Base-by-base conservation (phyloP, 2,329 filamentous ascomycete genomes). In the Fusarium sp. region DNA sequence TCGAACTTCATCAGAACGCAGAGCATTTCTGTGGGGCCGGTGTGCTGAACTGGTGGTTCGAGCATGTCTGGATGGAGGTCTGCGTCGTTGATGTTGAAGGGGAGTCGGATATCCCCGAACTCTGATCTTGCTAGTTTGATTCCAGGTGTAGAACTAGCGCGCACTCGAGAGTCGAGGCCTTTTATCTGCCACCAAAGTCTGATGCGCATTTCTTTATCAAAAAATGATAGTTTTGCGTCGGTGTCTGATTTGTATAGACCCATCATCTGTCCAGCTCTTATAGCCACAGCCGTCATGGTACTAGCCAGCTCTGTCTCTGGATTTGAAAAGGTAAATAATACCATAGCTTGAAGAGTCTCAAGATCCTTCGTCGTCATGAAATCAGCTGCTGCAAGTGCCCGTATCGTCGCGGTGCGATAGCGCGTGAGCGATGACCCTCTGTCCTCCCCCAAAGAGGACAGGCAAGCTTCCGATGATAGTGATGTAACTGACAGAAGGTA, bases 1-100 rank as follows among this genome's bases (percentile, higher is more conserved):
- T 80, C 77, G 14, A 75, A 80, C 62, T 81, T 81, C 60, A 79
- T 75, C 44, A 78, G 10, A 0, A 78, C 70, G 4, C 52, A 88
- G 0, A 87, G 83, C 85, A 90, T 89, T 62, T 89, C 87, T 0
- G 89, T 90, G 55, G 87, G 88, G 0, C 85, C 85, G 1, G 74
- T 70, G 14, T 86, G 81, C 25, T 86, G 83, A 4, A 79, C 55
- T 0, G 87, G 86, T 2, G 84, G 81, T 1, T 84, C 82, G 1
- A 76, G 79, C 84, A 87, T 87, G 10, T 82, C 80, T 0, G 87
- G 86, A n/a, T 82, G 78, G 5, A 91, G 77, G 42, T 89, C 86
- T 10, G 76, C 76, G 68, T 91, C 89, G 58, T 90, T 86, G 55
- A 90, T 79, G 62, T 90, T 90, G 5, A 88, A 78, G 2, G 88